Percentiles rank a stretch among this genome's conserved stretches.
Conservation (phyloP, 2,329 filamentous ascomycete species). For the Zymoseptoria crescenta region DNA sequence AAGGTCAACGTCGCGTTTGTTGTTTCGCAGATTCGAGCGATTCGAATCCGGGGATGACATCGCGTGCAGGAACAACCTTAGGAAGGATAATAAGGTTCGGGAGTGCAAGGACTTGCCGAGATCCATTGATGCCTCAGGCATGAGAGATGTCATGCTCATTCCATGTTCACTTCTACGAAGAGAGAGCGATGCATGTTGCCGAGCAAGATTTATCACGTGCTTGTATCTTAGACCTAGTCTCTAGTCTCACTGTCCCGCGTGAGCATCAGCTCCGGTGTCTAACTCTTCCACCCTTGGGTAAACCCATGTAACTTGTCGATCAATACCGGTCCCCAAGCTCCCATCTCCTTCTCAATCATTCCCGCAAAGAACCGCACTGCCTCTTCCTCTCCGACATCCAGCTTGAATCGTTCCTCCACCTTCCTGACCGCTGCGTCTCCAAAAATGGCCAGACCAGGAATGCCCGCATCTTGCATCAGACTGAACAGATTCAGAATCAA, state of each 20-base stretch:
- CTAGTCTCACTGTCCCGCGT: neutral
- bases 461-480: conserved; percentile 95
- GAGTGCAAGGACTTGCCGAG: neutral
- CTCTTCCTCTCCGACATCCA: conserved; percentile 87
- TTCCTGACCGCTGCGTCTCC: conserved; percentile 84
- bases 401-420: conserved; percentile 86
- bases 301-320: conserved; percentile 93
- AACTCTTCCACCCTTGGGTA: conserved; percentile 65
- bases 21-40: neutral
- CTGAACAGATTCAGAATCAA: conserved; percentile 92
- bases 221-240: neutral
- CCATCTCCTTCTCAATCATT: conserved; percentile 83
- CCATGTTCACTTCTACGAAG: neutral
- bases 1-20: neutral
- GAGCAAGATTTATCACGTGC: neutral
- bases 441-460: conserved; percentile 65
- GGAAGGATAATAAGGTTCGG: neutral
- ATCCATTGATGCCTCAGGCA: neutral
- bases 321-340: conserved; percentile 82
- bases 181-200: no score
- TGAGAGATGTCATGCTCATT: no score
- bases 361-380: conserved; percentile 80
- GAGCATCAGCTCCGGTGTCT: neutral
- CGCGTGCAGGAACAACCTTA: neutral
- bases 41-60: neutral